Evolutionary conservation across 1,284 basidiomycete species (phyloP).

Genomic region (Fomes fomentarius): DNA sequence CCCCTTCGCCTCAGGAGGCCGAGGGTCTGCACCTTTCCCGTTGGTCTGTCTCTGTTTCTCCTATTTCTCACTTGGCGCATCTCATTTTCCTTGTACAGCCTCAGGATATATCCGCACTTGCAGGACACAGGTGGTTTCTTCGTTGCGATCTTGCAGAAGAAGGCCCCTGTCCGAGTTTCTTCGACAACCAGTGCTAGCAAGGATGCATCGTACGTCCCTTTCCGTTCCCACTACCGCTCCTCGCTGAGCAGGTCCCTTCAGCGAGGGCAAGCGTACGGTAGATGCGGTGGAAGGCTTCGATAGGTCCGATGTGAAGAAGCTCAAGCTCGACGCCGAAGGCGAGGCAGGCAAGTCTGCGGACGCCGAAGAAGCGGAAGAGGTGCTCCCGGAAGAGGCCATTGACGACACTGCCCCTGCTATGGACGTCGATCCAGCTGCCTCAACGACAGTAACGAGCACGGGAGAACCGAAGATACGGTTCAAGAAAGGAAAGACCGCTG

Average conservation of each 20-base stretch:
- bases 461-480: conserved; percentile 23
- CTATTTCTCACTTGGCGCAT: background rate
- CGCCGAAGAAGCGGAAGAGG: conserved; percentile 4
- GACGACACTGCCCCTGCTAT: conserved; percentile 17
- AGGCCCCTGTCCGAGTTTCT: conserved; percentile 10
- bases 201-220: conserved; percentile 29
- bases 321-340: conserved; percentile 38
- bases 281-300: conserved; percentile 42
- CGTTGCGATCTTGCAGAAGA: conserved; percentile 82
- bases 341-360: conserved; percentile 7
- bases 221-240: background rate
- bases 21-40: conserved; percentile 63
- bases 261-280: conserved; percentile 52
- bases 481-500: conserved; percentile 32
- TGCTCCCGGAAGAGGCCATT: conserved; percentile 19
- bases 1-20: conserved; percentile 60
- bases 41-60: conserved; percentile 54
- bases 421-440: conserved; percentile 23
- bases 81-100: conserved; percentile 42
- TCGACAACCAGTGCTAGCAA: conserved; percentile 12
- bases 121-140: conserved; percentile 99
- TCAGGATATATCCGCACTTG: conserved; percentile 92
- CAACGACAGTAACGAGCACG: background rate
- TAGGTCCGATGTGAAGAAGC: conserved; percentile 51
- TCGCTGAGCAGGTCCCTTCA: conserved; percentile 11